phyloP scores from a whole-genome alignment of 179 eudicot genomes.

The Sideroxylon spinosum region DNA sequence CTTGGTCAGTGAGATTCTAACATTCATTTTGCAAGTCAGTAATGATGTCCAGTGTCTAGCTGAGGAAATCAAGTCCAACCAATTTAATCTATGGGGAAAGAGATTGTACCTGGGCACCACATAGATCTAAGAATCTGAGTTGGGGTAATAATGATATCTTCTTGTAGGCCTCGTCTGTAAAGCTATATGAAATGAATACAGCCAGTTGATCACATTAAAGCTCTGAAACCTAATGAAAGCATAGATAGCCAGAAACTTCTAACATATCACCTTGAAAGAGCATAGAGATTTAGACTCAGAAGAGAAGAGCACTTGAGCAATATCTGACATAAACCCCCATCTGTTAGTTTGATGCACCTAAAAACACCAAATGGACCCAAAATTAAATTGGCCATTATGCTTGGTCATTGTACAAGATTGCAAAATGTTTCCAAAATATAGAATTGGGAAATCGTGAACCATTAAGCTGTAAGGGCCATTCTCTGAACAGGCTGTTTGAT shows the following conservation, averaged over 20 bases:
- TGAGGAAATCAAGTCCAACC: constrained; percentile 3
- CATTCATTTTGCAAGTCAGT: constrained; percentile 22
- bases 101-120: constrained; percentile 91
- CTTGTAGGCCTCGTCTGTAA: constrained; percentile 70
- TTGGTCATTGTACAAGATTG: not conserved
- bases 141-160: constrained; percentile 49
- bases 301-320: constrained; percentile 63
- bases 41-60: not conserved
- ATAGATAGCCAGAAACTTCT: not conserved
- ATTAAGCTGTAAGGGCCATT: not conserved
- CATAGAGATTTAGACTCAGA: constrained; percentile 74
- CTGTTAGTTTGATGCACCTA: constrained; percentile 85
- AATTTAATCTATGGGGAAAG: not conserved
- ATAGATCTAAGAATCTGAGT: constrained; percentile 82
- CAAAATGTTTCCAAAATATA: not conserved
- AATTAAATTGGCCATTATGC: not conserved
- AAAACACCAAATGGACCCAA: constrained; percentile 2
- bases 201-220: not conserved
- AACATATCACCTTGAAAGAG: constrained; percentile 68
- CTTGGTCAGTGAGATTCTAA: constrained; percentile 72
- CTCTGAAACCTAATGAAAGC: not conserved
- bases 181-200: constrained; percentile 41
- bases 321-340: constrained; percentile 65
- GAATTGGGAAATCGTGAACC: not conserved
- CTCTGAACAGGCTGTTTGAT: not conserved